Evolutionary conservation across 805 yeast genomes (phyloP).

Genomic region (Kodamaea restingae): DNA sequence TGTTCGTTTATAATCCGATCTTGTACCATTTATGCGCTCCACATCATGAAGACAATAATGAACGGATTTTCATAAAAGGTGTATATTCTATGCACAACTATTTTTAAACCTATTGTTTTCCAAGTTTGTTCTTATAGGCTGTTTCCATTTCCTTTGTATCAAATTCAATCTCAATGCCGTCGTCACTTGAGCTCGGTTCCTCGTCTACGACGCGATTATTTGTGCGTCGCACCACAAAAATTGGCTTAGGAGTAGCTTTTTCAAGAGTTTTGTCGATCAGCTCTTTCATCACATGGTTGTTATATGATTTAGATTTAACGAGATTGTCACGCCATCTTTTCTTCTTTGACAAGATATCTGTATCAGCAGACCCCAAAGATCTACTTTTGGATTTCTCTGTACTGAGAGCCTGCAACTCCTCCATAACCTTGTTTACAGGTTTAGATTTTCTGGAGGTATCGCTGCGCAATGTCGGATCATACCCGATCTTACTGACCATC

Average conservation of each 20-base stretch:
- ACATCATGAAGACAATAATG: no score
- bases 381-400: conserved; percentile 14
- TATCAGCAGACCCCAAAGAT: conserved; percentile 15
- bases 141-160: conserved; percentile 19
- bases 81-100: background rate
- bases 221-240: conserved; percentile 2
- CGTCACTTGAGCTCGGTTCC: conserved; percentile 18
- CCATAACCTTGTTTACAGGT: conserved; percentile 10
- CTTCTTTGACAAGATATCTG: conserved; percentile 15
- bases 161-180: conserved; percentile 32
- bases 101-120: background rate
- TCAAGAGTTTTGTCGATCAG: conserved; percentile 8
- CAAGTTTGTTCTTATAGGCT: conserved; percentile 13
- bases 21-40: background rate
- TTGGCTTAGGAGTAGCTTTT: conserved; percentile 5
- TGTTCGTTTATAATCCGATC: no score
- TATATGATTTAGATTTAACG: conserved; percentile 14
- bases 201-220: conserved; percentile 6
- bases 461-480: conserved; percentile 43
- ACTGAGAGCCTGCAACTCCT: conserved; percentile 24
- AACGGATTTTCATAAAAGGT: no score
- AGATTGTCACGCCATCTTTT: conserved; percentile 25
- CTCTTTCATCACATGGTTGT: conserved; percentile 10
- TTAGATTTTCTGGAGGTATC: conserved; percentile 8
- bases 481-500: conserved; percentile 43